phyloP scores from a whole-genome alignment of 1,139 yeast species.

The Starmera stellimalicola region DNA sequence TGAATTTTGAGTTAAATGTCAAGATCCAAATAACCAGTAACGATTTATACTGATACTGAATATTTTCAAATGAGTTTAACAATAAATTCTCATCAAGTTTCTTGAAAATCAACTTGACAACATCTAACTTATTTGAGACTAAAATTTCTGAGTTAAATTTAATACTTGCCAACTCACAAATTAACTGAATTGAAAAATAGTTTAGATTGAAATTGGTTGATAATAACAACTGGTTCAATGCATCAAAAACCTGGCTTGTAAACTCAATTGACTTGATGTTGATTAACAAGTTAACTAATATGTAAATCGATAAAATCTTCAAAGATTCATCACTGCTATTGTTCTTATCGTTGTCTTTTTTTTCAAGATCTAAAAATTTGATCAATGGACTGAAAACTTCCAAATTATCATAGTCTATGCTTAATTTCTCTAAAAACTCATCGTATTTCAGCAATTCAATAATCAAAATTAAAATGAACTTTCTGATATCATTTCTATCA shows the following conservation, averaged over 20 bases:
- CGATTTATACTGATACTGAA: slow-evolving; percentile 79
- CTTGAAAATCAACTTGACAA: slow-evolving; percentile 46
- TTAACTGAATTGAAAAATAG: slow-evolving; percentile 58
- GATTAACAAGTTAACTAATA: slow-evolving; percentile 23
- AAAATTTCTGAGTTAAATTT: slow-evolving; percentile 58
- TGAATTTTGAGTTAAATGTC: slow-evolving; percentile 56
- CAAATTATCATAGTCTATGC: slow-evolving; percentile 35
- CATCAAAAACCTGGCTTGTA: slow-evolving; percentile 33
- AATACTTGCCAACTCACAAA: slow-evolving; percentile 50
- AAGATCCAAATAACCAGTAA: slow-evolving; percentile 78
- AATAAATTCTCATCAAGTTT: slow-evolving; percentile 24
- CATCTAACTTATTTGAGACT: slow-evolving; percentile 34
- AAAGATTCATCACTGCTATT: slow-evolving; percentile 31
- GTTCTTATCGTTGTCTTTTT: neutral
- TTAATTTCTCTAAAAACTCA: slow-evolving; percentile 31
- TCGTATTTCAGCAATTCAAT: slow-evolving; percentile 43
- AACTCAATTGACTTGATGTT: slow-evolving; percentile 18
- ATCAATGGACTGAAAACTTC: slow-evolving; percentile 19
- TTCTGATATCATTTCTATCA: slow-evolving; percentile 47
- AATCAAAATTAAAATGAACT: slow-evolving; percentile 60
- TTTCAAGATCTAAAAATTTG: slow-evolving; percentile 27
- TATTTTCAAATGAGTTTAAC: slow-evolving; percentile 32
- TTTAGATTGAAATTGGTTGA: slow-evolving; percentile 44
- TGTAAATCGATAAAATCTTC: slow-evolving; percentile 32
- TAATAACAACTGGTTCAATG: slow-evolving; percentile 36